Evolutionary conservation across 352 stramenopile species (phyloP).

Genomic region (Phytophthora parvispora): DNA sequence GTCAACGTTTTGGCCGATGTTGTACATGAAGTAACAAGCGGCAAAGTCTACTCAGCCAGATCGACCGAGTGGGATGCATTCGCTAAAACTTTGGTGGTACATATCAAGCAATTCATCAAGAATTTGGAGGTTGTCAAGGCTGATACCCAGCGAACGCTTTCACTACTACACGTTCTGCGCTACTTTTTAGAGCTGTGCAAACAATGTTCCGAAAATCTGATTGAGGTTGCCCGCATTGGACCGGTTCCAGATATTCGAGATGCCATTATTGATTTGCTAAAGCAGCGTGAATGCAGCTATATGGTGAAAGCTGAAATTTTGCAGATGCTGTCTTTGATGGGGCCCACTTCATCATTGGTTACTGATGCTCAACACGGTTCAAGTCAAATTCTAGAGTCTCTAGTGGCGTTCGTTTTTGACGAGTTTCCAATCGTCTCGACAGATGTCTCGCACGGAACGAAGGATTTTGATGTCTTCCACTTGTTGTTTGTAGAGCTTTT

Average conservation of each 20-base stretch:
- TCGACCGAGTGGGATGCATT: conserved; percentile 63
- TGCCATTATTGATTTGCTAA: conserved; percentile 48
- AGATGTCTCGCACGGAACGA: conserved; percentile 68
- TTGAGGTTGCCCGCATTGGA: conserved; percentile 31
- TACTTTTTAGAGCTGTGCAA: conserved; percentile 55
- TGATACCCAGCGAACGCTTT: conserved; percentile 48
- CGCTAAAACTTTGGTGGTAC: conserved; percentile 48
- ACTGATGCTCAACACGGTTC: conserved; percentile 6
- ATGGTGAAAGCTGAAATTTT: conserved; percentile 74
- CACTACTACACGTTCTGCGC: conserved; percentile 53
- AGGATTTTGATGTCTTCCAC: conserved; percentile 74
- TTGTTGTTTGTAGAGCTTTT: conserved; percentile 67
- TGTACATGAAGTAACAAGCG: conserved; percentile 43
- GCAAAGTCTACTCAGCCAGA: conserved; percentile 39
- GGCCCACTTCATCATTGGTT: conserved; percentile 20
- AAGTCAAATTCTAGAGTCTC: conserved; percentile 35
- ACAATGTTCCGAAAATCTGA: conserved; percentile 42
- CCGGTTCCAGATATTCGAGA: conserved; percentile 55
- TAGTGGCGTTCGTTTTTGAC: conserved; percentile 68
- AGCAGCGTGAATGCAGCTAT: conserved; percentile 48
- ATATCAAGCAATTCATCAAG: conserved; percentile 57
- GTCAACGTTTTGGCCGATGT: conserved; percentile 49
- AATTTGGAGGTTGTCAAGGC: conserved; percentile 20
- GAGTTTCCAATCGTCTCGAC: conserved; percentile 84
- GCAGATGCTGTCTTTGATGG: conserved; percentile 47